Evolutionary conservation across 2,329 filamentous ascomycete genomes (phyloP), one percentile per base, ranked within the genome.

Genomic region (Colletotrichum navitas): DNA sequence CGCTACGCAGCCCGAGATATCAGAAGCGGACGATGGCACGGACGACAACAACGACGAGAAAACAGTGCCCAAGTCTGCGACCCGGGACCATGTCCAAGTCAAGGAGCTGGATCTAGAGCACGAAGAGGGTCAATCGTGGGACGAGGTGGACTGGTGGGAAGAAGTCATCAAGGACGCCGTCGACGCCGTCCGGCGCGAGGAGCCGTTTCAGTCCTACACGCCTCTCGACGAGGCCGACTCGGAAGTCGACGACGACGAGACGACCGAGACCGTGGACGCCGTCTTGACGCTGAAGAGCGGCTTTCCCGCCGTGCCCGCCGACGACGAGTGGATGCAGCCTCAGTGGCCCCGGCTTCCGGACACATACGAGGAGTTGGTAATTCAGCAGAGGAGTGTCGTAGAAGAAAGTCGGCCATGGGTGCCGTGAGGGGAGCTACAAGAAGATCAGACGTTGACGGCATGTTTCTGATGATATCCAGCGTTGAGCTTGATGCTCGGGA

Each of bases 141-240:
- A 71, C 39, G 66, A 67, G 39, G 49, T 71, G 14, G 62, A 66
- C 59, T 71, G 71, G 71, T 73, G 73, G 66, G 66, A 64, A 7
- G 66, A 70, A 24, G 55, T 71, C 4, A 71, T 74, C 49, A 71
- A 70, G 34, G 73, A 74, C 49, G 73, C 73, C n/a, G 58, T 74
- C 14, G 65, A 66, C 21, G 63, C 73, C 2, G 73, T 72, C 5
- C 56, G 66, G 16, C 63, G 60, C 24, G 66, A 71, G 10, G 59
- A 73, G 16, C 58, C 55, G 0, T 73, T 74, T 18, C 73, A 74
- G 54, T 58, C 60, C 6, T 66, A 39, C 2, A 65, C 47, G 11
- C 66, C 71, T 34, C 65, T 74, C 54, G 73, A 74, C 45, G 72
- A 74, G 55, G 63, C 69, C 4, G 68, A 73, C 41, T 72, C 68